A percentile compares a stretch with the other conserved stretches of the same genome.
Conservation (phyloP, 352 stramenopile genomes). For the Phytophthora gonapodyides region DNA sequence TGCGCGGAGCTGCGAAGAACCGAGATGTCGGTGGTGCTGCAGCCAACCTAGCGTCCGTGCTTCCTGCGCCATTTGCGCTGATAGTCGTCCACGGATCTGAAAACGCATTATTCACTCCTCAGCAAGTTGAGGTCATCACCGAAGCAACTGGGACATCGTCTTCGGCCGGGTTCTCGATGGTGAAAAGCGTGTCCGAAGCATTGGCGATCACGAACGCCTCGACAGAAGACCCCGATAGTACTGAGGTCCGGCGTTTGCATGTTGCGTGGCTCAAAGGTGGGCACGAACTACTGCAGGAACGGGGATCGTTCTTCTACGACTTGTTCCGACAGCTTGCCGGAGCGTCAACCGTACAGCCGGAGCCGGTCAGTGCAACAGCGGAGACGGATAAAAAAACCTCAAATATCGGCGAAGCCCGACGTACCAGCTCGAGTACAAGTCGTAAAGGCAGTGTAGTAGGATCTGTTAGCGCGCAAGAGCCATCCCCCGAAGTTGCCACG, state of each 20-base stretch:
- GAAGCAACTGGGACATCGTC: neutral
- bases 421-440: constrained; percentile 1
- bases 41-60: constrained; percentile 34
- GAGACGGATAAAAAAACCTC: neutral
- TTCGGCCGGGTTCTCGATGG: constrained; percentile 10
- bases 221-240: neutral
- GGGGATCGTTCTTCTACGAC: constrained; percentile 52
- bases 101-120: constrained; percentile 47
- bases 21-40: constrained; percentile 29
- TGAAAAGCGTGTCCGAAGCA: constrained; percentile 19
- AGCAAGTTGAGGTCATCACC: constrained; percentile 40
- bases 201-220: constrained; percentile 10
- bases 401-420: neutral
- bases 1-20: constrained; percentile 59
- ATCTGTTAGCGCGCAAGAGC: neutral
- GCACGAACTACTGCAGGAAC: constrained; percentile 74
- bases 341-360: neutral
- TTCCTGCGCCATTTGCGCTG: constrained; percentile 45
- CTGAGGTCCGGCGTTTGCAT: constrained; percentile 35
- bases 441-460: constrained; percentile 4
- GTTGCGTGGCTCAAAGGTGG: constrained; percentile 79
- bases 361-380: neutral
- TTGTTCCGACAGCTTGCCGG: constrained; percentile 52
- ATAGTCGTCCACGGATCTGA: constrained; percentile 65
- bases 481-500: neutral